phyloP scores from a whole-genome alignment of 192 early-diverging fungal species.

The Dimargaris xerosporica region DNA sequence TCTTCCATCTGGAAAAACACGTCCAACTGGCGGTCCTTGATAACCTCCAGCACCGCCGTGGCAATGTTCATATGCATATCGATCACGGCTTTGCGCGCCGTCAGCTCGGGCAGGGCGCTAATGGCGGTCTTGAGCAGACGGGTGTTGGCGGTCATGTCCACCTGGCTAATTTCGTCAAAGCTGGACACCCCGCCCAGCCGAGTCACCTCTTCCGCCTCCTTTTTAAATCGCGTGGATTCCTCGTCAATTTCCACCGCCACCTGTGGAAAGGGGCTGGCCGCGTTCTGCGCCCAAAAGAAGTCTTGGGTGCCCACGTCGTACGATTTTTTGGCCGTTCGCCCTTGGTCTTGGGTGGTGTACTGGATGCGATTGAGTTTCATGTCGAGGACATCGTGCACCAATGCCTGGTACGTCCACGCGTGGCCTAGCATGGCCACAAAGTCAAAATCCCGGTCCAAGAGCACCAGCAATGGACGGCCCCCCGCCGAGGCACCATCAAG shows the following conservation, averaged over 20 bases:
- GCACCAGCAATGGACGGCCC: constrained; percentile 46
- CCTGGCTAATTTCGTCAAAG: constrained; percentile 59
- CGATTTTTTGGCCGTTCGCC: constrained; percentile 36
- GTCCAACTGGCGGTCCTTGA: constrained; percentile 89
- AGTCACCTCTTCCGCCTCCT: constrained; percentile 86
- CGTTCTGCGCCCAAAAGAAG: constrained; percentile 89
- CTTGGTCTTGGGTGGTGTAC: constrained; percentile 9
- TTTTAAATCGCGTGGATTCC: constrained; percentile 87
- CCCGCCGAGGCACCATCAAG: neutral
- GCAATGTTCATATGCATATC: constrained; percentile 99
- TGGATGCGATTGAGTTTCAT: constrained; percentile 80
- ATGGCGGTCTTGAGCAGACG: constrained; percentile 83
- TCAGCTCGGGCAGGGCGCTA: constrained; percentile 84
- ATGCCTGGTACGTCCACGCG: constrained; percentile 95
- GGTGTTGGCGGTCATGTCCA: constrained; percentile 66
- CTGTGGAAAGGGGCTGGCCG: constrained; percentile 85
- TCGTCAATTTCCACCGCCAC: constrained; percentile 93
- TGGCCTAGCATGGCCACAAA: constrained; percentile 82
- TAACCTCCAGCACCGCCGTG: constrained; percentile 67
- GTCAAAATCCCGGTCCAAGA: constrained; percentile 88
- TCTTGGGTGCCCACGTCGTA: constrained; percentile 85
- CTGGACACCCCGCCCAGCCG: constrained; percentile 66
- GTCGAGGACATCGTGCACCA: constrained; percentile 90
- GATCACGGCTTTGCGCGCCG: constrained; percentile 77
- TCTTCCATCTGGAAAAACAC: constrained; percentile 92